Base-by-base conservation (phyloP, 257 asterid genomes). In the Salvia miltiorrhiza region DNA sequence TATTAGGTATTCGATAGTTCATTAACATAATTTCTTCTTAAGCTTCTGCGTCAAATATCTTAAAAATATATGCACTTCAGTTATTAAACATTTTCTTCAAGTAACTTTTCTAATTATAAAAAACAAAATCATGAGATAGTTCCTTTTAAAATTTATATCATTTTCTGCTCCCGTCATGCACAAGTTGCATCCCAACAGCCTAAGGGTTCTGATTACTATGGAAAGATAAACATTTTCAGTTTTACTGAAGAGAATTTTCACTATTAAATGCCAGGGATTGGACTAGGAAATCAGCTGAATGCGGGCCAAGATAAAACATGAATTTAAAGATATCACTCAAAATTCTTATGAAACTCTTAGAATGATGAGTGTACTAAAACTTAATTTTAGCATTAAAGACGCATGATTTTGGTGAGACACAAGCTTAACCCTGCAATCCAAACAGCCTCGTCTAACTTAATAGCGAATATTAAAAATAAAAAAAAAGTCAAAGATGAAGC, bases 181-280 rank as follows among this genome's bases (percentile, higher is more conserved):
- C 61, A 70, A 70, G 24, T 28, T 57, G 55, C 45, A n/a, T 16
- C 9, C 10, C 49, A 63, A 53, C 26, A 16, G 12, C 66, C 65
- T 17, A 3, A 54, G 26, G 28, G 6, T 40, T 40, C 52, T 43
- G 50, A 47, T 20, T 12, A 32, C 32, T 44, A 43, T 19, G 62
- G 56, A 37, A 57, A 57, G 43, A 45, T n/a, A 35, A 43, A n/a
- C 40, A 39, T 24, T 47, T 37, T 3, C 2, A 20, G n/a, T 12
- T 30, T 32, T 7, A 14, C 5, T 49, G 20, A 11, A 26, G 49
- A 64, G 66, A 39, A 28, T 8, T 10, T n/a, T 11, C 28, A 30
- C 59, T 55, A 75, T 43, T 43, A 35, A 21, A 68, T 52, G 75
- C 23, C 35, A 67, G n/a, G 16, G 40, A 44, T 1, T 30, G 78